Evolutionary conservation across 1,139 yeast genomes (phyloP), one percentile per base, ranked within the genome.

Genomic region (Scheffersomyces parashehatae): DNA sequence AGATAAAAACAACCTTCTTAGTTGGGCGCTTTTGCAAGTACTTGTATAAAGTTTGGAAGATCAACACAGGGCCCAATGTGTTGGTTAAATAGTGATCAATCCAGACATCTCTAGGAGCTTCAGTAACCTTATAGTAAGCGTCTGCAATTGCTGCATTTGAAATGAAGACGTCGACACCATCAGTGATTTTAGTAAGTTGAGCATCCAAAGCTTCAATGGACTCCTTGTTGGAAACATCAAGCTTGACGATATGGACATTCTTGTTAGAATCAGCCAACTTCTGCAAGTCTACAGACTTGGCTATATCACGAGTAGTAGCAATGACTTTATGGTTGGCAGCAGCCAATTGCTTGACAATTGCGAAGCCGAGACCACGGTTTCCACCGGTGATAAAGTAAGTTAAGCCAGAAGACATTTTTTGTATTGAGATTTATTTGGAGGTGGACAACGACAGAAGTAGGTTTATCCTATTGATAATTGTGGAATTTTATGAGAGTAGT

Each of bases 291-390:
- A 44, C 35, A 3, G 58, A 45, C 15, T 44, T 41, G 11, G 44
- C 48, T 5, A 29, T n/a, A 29, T 35, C 24, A 41, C 65, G 50
- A 10, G 58, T 53, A 16, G 48, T 45, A 10, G 48, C 50, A 49
- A 67, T 58, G 20, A 68, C 67, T 9, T 41, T 45, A 38, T 58
- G 59, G 8, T 45, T 45, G 4, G 59, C 40, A 15, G 48, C 41
- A n/a, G 34, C 32, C 11, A 60, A 40, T 6, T 51, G 53, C 31
- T 50, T 52, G 11, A 57, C 67, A 9, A 64, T 39, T 12, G 54
- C 59, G 26, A 53, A 47, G 2, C 72, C 73, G 39, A 68, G 57
- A 4, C 73, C 73, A 41, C 66, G 54, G 46, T 60, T 64, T 16
- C 62, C 64, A 31, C 66, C 68, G 10, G 58, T 52, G 30, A 63